Evolutionary conservation across 164 flowering plant genomes (phyloP).

Genomic region (Houttuynia cordata): DNA sequence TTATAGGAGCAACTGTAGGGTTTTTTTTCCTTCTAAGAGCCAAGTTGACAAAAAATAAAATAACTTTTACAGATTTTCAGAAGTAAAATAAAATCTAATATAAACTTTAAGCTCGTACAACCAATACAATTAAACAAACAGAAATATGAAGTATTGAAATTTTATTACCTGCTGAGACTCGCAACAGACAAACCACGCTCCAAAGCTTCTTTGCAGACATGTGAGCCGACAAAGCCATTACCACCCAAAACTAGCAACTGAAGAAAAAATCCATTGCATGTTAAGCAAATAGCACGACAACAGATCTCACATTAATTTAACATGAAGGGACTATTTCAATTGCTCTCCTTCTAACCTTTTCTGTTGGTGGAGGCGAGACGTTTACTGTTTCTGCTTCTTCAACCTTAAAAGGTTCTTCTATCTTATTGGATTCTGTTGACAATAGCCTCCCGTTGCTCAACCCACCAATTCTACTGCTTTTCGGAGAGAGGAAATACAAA

Average conservation of each 20-base stretch:
- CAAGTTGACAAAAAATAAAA: too few species aligned
- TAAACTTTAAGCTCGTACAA: too few species aligned
- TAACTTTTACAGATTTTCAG: too few species aligned
- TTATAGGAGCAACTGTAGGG: too few species aligned
- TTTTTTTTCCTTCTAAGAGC: too few species aligned
- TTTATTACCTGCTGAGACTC: conserved; percentile 80
- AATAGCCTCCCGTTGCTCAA: conserved; percentile 37
- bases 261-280: neutral
- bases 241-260: conserved; percentile 95
- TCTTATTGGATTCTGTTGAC: conserved; percentile 51
- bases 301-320: neutral
- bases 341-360: conserved; percentile 38
- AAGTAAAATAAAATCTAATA: neutral
- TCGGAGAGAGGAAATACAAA: neutral
- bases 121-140: neutral
- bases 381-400: conserved; percentile 89
- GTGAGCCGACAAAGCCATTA: conserved; percentile 97
- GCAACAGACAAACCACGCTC: conserved; percentile 61
- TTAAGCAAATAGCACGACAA: neutral
- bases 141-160: neutral
- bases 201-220: conserved; percentile 76
- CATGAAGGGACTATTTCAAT: neutral
- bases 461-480: conserved; percentile 23
- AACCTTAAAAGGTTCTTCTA: conserved; percentile 58
- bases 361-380: conserved; percentile 73